These are phyloP conservation scores for Diutina siamensis DNA, from an alignment of 1,139 yeast species.

Conservation along the genomic window DNA sequence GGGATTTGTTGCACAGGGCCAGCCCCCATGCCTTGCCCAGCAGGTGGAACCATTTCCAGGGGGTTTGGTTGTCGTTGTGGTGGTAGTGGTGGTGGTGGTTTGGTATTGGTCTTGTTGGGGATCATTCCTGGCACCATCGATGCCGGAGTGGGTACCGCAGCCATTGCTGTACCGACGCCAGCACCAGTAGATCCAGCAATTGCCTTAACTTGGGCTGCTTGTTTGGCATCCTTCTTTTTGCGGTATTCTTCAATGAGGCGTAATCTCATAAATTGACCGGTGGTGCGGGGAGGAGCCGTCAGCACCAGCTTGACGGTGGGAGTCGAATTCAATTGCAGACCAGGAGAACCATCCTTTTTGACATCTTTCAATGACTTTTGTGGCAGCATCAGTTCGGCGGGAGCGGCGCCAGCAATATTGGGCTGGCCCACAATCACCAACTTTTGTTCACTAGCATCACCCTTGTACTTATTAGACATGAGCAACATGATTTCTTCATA, in stretches of 20 bases:
- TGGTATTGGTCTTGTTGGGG: slow-evolving; percentile 8
- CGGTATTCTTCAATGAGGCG: slow-evolving; percentile 37
- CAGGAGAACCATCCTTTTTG: slow-evolving; percentile 8
- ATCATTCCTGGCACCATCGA: slow-evolving; percentile 21
- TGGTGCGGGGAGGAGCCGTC: slow-evolving; percentile 11
- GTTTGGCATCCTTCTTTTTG: slow-evolving; percentile 33
- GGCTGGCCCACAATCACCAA: slow-evolving; percentile 29
- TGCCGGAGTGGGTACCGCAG: slow-evolving; percentile 1
- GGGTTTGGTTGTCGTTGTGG: slow-evolving; percentile 6
- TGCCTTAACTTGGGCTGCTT: slow-evolving; percentile 21
- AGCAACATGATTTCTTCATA: slow-evolving; percentile 81
- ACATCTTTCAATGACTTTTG: neutral
- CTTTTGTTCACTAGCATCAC: slow-evolving; percentile 27
- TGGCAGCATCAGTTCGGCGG: slow-evolving; percentile 7
- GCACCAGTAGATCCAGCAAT: slow-evolving; percentile 6
- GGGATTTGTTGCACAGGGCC: slow-evolving; percentile 11
- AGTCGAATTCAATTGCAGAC: slow-evolving; percentile 14
- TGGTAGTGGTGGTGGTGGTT: neutral
- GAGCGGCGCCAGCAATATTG: slow-evolving; percentile 4
- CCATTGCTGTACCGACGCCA: slow-evolving; percentile 3
- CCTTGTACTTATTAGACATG: slow-evolving; percentile 31
- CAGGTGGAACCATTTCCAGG: slow-evolving; percentile 9
- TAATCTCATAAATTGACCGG: slow-evolving; percentile 32
- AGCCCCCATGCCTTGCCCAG: slow-evolving; percentile 7
- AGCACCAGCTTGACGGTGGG: slow-evolving; percentile 11